phyloP scores from a whole-genome alignment of 352 stramenopile species.

The Peronospora farinosa region DNA sequence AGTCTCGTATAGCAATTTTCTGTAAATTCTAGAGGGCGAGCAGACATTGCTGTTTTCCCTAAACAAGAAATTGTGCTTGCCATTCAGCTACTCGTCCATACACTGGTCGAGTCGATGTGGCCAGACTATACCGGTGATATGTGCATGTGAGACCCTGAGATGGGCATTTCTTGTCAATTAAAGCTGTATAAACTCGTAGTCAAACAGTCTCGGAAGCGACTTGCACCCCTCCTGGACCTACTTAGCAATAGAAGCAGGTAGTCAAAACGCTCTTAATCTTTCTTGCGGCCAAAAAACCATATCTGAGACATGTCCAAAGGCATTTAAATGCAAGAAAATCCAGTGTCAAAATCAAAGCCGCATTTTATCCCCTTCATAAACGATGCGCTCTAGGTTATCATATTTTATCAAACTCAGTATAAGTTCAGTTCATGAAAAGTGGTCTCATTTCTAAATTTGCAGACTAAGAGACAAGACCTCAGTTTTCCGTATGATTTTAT shows the following conservation, averaged over 20 bases:
- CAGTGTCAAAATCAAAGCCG: too few relatives aligned
- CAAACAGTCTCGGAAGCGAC: constrained; percentile 9
- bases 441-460: constrained; percentile 17
- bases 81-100: constrained; percentile 10
- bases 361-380: too few relatives aligned
- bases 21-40: constrained; percentile 49
- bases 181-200: constrained; percentile 47
- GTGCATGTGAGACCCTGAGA: constrained; percentile 34
- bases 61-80: constrained; percentile 20
- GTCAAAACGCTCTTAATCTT: not conserved
- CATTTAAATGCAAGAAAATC: too few relatives aligned
- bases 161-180: constrained; percentile 27
- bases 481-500: constrained; percentile 3
- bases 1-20: constrained; percentile 45
- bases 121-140: constrained; percentile 46
- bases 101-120: constrained; percentile 31
- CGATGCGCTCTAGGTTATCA: too few relatives aligned
- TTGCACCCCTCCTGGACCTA: too few relatives aligned
- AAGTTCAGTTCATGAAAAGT: too few relatives aligned
- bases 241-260: too few relatives aligned
- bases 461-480: not conserved
- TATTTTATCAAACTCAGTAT: too few relatives aligned
- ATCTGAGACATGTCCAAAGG: too few relatives aligned
- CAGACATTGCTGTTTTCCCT: constrained; percentile 35
- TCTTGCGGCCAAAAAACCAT: too few relatives aligned